Percentiles rank a stretch among this genome's conserved stretches.
Conservation (phyloP, 2,329 filamentous ascomycete species). For the Aspergillus udagawae region DNA sequence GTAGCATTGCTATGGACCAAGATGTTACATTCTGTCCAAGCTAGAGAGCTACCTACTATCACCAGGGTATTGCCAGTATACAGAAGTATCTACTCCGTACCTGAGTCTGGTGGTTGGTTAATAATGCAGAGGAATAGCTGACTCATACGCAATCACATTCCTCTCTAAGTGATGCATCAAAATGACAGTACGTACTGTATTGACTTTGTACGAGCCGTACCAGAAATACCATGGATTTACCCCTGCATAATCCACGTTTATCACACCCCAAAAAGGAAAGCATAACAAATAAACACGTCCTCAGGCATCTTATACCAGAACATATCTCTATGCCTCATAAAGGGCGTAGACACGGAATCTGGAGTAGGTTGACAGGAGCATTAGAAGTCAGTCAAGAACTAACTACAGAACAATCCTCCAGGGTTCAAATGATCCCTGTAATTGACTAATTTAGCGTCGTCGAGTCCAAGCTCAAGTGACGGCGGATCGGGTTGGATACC, state of each 20-base stretch:
- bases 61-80: background rate
- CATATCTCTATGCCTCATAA: background rate
- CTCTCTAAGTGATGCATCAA: no score
- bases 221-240: background rate
- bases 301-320: background rate
- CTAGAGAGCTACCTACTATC: no score
- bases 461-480: background rate
- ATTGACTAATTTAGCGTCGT: background rate
- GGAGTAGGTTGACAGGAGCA: no score
- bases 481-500: background rate
- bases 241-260: background rate
- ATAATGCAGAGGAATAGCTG: no score
- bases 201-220: no score
- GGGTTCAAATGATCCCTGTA: background rate
- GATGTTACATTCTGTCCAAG: background rate
- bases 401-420: background rate
- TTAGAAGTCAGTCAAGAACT: background rate
- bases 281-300: background rate
- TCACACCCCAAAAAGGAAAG: background rate
- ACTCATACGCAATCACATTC: no score
- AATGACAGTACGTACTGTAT: no score
- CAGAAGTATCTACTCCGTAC: no score
- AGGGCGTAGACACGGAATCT: background rate
- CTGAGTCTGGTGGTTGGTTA: background rate
- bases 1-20: background rate